Evolutionary conservation across 2,329 filamentous ascomycete species (phyloP), one percentile per base, ranked within the genome.

Genomic region (Aspergillus alliaceus): DNA sequence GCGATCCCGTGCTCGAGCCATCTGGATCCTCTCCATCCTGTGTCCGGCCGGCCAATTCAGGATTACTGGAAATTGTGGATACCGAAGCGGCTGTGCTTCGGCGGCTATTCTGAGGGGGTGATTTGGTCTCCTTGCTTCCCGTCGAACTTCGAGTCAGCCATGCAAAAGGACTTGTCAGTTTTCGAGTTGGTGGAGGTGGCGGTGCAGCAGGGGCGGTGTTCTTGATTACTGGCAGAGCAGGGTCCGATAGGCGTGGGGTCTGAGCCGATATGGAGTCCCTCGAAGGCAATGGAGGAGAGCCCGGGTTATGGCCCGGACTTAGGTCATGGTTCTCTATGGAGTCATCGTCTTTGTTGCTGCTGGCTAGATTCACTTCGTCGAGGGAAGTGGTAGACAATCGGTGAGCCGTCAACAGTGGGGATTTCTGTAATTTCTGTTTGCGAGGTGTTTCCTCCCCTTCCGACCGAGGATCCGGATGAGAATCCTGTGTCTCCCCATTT

Each of bases 81-180:
- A 93, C 82, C 0, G 91, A 96, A 65, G 90, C 90, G 51, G 85
- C 86, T 1, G 91, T 96, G 68, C 93, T 91, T 70, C 91, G 83
- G 65, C 88, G 79, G 39, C 76, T 76, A 27, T 75, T 72, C 25
- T 71, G 64, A 32, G 69, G 77, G 59, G 82, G 82, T 6, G 86
- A 82, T 51, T 84, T 82, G 40, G 79, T 72, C 52, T 83, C 84
- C 70, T 82, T 84, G 34, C 82, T 81, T 11, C 75, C 73, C 27
- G 74, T 75, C 24, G 86, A 84, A 71, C 82, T 88, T 64, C 91
- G 82, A 31, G 90, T 91, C 37, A 96, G 82, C 87, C 90, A 93
- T 37, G 90, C 86, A 67, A 96, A 96, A n/a, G 90, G 91, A 64
- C 90, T 91, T 8, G 90, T 93, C 54, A 96, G 84, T 73, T 95